Evolutionary conservation across 176 grass and related monocot species (phyloP), one percentile per base, ranked within the genome.

Genomic region (Oryza australiensis): DNA sequence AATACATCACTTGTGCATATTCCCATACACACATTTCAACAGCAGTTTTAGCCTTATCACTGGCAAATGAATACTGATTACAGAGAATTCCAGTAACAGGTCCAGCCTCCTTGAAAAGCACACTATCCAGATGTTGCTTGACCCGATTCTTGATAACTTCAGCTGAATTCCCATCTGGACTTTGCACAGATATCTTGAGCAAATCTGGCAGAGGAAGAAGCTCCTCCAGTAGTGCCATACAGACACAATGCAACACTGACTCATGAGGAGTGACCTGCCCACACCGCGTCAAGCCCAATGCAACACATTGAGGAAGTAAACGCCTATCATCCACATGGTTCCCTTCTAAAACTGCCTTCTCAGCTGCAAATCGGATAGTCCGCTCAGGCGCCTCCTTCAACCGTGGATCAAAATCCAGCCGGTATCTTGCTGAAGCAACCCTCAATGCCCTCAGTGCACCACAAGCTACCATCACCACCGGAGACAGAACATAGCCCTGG

Each of bases 21-120:
- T 86, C 75, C 87, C 85, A 95, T 63, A 98, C 62, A 84, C 80
- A 70, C 62, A 29, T 93, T 91, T 93, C 88, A 1, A 91, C 84
- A 65, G 66, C 60, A 15, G 12, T 43, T 84, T 82, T 93, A 26
- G 75, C 87, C 69, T 75, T 68, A 32, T 93, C 84, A 57, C 82
- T 85, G 37, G 88, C 87, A 77, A 77, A 62, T 41, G 88, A 87
- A 86, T 95, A 98, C 72, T 98, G 95, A 77, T 91, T 90, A 80
- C 90, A 95, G n/a, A 91, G 64, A 81, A 93, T 45, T 68, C 82
- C 88, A 7, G 95, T 93, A 55, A 90, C 90, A 7, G 88, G 78
- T 2, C 95, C 92, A n/a, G 95, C 95, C 72, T 95, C 92, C 29
- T 80, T 95, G 80, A 95, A 98, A 76, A 98, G 76, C 30, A 86